Evolutionary conservation across 1,139 yeast genomes (phyloP).

Genomic region (Candida neerlandica): DNA sequence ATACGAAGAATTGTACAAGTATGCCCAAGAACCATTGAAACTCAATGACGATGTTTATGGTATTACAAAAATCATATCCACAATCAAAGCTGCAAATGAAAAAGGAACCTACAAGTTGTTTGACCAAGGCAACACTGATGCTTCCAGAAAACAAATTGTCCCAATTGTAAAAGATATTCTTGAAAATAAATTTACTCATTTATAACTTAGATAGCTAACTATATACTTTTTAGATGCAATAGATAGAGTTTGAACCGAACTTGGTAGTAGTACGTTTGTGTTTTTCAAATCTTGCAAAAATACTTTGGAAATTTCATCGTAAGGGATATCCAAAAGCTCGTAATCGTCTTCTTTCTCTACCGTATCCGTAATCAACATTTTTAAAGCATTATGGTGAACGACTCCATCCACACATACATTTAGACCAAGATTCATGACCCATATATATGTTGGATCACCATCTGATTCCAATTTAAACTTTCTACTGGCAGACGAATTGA

Average conservation of each 20-base stretch:
- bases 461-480: conserved; percentile 59
- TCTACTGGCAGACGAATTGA: conserved; percentile 50
- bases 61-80: conserved; percentile 16
- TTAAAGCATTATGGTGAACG: conserved; percentile 33
- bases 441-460: conserved; percentile 64
- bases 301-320: conserved; percentile 22
- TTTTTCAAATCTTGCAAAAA: conserved; percentile 28
- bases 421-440: conserved; percentile 61
- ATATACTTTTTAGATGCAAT: conserved; percentile 13
- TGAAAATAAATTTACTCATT: conserved; percentile 18
- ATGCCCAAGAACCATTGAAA: conserved; percentile 31
- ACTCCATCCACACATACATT: conserved; percentile 25
- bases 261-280: conserved; percentile 21
- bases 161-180: conserved; percentile 51
- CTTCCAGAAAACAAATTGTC: conserved; percentile 87
- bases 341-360: conserved; percentile 31
- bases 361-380: conserved; percentile 33
- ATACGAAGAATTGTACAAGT: conserved; percentile 28
- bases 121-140: conserved; percentile 57
- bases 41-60: conserved; percentile 26
- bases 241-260: conserved; percentile 9
- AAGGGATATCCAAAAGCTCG: conserved; percentile 36
- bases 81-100: conserved; percentile 15
- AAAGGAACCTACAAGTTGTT: conserved; percentile 30
- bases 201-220: conserved; percentile 15